Conservation (phyloP, 495 filamentous ascomycete genomes). For the Clavariopsis aquatica region DNA sequence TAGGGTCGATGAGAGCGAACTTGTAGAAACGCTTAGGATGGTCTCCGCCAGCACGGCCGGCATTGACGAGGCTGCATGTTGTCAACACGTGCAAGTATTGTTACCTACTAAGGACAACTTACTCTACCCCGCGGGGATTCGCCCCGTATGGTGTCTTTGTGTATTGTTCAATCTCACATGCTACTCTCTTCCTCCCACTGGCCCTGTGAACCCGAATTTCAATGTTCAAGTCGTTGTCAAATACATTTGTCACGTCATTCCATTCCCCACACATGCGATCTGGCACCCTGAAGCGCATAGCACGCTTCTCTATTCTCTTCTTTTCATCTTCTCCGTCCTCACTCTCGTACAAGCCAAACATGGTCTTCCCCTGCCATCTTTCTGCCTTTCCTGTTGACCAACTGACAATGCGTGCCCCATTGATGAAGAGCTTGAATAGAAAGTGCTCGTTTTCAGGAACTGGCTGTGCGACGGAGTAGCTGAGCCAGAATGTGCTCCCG, state of each 20-base stretch:
- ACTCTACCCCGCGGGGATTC: constrained; percentile 27
- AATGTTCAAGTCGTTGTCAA: constrained; percentile 32
- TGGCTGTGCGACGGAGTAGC: constrained; percentile 44
- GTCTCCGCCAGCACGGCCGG: constrained; percentile 37
- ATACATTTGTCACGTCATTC: constrained; percentile 16
- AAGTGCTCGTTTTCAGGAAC: constrained; percentile 42
- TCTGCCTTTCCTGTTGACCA: constrained; percentile 47
- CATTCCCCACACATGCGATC: constrained; percentile 7
- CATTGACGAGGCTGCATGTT: constrained; percentile 43
- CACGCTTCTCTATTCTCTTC: constrained; percentile 43
- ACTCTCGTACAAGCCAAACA: constrained; percentile 45
- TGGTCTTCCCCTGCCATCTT: constrained; percentile 46
- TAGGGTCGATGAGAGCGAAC: constrained; percentile 49
- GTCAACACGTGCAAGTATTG: background rate
- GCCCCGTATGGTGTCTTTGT: constrained; percentile 13
- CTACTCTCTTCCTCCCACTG: constrained; percentile 43
- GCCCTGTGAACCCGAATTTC: constrained; percentile 47
- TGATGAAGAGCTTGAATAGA: constrained; percentile 50
- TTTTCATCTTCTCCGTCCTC: constrained; percentile 21
- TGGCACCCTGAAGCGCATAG: constrained; percentile 39
- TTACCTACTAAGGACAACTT: background rate
- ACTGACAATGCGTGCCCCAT: constrained; percentile 42
- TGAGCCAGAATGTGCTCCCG: constrained; percentile 47
- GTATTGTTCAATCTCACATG: constrained; percentile 34
- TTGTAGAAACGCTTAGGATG: constrained; percentile 48